Conservation (phyloP, 441 rosid species). For the Gossypium davidsonii region DNA sequence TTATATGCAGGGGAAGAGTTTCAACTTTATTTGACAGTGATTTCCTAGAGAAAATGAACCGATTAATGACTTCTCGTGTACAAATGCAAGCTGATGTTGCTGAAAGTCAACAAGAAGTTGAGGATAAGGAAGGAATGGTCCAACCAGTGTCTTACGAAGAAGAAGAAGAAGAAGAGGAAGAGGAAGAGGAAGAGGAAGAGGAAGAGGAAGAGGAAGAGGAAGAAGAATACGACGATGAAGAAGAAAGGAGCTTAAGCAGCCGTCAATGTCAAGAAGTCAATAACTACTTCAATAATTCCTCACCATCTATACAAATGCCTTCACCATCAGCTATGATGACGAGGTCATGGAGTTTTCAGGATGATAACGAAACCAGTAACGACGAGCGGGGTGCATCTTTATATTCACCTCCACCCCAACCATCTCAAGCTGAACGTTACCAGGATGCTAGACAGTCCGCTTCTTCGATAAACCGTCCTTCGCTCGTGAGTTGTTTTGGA, state of each 20-base stretch:
- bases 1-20: slow-evolving; percentile 57
- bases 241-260: slow-evolving; percentile 20
- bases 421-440: slow-evolving; percentile 26
- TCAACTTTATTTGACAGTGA: slow-evolving; percentile 62
- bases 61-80: slow-evolving; percentile 40
- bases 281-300: slow-evolving; percentile 29
- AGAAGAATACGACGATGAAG: slow-evolving; percentile 18
- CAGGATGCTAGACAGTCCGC: slow-evolving; percentile 26
- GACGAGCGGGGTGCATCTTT: slow-evolving; percentile 26
- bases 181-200: slow-evolving; percentile 17
- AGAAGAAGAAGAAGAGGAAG: slow-evolving; percentile 17
- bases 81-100: slow-evolving; percentile 30
- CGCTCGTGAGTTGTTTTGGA: slow-evolving; percentile 40
- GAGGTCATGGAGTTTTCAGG: slow-evolving; percentile 51
- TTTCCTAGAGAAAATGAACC: slow-evolving; percentile 58
- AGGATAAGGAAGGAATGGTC: slow-evolving; percentile 28
- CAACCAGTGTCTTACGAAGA: slow-evolving; percentile 32
- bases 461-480: slow-evolving; percentile 27
- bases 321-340: slow-evolving; percentile 27
- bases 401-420: slow-evolving; percentile 21
- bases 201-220: slow-evolving; percentile 14
- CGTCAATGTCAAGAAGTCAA: slow-evolving; percentile 25
- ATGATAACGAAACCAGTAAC: slow-evolving; percentile 30
- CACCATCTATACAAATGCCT: slow-evolving; percentile 29
- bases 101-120: slow-evolving; percentile 24